Conservation (phyloP, 257 asterid genomes). For the Forsythia viridissima region DNA sequence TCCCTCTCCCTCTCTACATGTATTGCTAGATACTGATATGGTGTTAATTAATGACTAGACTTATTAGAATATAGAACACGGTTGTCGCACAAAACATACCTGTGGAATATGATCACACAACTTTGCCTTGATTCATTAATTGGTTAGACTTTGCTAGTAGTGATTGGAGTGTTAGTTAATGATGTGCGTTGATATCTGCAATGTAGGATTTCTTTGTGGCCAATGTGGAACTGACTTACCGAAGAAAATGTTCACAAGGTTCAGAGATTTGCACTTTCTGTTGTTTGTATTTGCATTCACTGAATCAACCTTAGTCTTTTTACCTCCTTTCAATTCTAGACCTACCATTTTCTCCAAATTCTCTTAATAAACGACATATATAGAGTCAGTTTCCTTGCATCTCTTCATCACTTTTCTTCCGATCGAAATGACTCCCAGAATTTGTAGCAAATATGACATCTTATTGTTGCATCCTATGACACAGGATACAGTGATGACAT, state of each 20-base stretch:
- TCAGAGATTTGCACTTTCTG: not conserved
- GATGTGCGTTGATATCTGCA: not conserved
- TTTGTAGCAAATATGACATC: not conserved
- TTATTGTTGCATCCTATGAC: not conserved
- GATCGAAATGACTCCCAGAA: not conserved
- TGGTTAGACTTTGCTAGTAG: not conserved
- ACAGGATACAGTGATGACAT: not conserved
- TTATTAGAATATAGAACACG: not conserved
- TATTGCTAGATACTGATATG: not conserved
- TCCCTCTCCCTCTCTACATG: too few species aligned
- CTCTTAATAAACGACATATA: not conserved
- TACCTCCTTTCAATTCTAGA: not conserved
- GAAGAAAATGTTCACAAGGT: not conserved
- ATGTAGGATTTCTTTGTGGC: not conserved
- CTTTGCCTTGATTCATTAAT: not conserved
- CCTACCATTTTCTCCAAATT: not conserved
- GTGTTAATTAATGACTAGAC: not conserved
- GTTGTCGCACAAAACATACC: not conserved
- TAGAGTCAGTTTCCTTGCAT: not conserved
- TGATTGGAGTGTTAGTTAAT: conserved; percentile 11
- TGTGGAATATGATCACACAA: not conserved
- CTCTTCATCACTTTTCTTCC: not conserved
- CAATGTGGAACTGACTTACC: not conserved
- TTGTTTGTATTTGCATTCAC: not conserved
- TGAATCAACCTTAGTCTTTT: not conserved